Base-by-base conservation (phyloP, 306 rosid species). In the Cyclanthera cordifolia region DNA sequence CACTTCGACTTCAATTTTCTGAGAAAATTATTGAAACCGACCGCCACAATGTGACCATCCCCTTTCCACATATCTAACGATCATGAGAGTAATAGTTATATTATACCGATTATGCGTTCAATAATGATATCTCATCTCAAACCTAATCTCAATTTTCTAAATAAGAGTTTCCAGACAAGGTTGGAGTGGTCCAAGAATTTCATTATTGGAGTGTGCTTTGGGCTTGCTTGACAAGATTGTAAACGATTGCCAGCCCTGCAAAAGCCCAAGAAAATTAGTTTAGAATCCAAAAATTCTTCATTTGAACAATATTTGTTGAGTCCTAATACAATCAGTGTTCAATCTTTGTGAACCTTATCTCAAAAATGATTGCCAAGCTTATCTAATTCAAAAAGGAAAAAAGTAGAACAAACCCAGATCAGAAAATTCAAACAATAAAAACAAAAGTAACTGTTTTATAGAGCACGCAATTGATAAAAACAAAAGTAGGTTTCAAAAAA, bases 201-300 rank as follows among this genome's bases (percentile, higher is more conserved):
- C 80, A 45, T 57, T 23, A 77, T 56, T 8, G 85, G 39, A 41
- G 56, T 24, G 64, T 69, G 61, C 63, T 70, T 78, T 46, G 74
- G 70, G 73, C 77, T 59, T 56, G 60, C 74, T 71, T 76, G 82
- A 71, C 76, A 74, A 74, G 69, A 76, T 68, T 64, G 88, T 53
- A 69, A 76, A 15, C 47, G 71, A 23, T 74, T 84, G 76, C 77
- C 53, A 16, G 52, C 85, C 95, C 97, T 91, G 97, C 91, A 87
- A 74, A 70, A 86, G 59, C 27, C 60, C 77, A 82, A 73, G 78
- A 82, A 32, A 72, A 74, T 73, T 19, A 13, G 20, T 48, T 79
- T 76, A 82, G 84, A 79, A 79, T 30, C 28, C 25, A 19, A 20
- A 11, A n/a, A 12, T n/a, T 7, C 7, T 2, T 21, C 58, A 10